phyloP scores from a whole-genome alignment of 2,329 filamentous ascomycete species.

The Fusarium sp. region DNA sequence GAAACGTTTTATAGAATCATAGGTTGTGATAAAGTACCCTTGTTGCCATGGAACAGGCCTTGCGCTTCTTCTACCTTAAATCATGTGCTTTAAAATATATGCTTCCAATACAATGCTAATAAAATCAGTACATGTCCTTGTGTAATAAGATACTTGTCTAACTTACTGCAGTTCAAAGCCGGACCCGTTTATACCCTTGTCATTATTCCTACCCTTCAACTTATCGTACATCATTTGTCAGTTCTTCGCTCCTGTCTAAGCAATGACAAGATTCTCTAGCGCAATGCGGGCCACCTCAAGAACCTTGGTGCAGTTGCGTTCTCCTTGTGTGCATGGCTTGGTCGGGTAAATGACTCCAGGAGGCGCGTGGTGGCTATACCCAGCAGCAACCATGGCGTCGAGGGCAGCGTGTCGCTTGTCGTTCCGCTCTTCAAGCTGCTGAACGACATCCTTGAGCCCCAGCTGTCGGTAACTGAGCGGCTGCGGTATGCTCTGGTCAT shows the following conservation, averaged over 20 bases:
- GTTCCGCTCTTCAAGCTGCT: slow-evolving; percentile 65
- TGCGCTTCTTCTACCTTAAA: neutral
- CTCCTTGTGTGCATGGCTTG: slow-evolving; percentile 50
- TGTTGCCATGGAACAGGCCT: neutral
- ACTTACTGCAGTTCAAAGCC: neutral
- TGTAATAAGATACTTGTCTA: neutral
- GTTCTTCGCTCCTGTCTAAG: slow-evolving; percentile 48
- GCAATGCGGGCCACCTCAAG: slow-evolving; percentile 67
- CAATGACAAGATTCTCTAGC: slow-evolving; percentile 68
- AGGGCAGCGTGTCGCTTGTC: slow-evolving; percentile 62
- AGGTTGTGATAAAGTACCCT: neutral
- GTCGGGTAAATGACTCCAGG: slow-evolving; percentile 47
- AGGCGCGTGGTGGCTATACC: slow-evolving; percentile 48
- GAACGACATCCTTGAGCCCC: slow-evolving; percentile 68
- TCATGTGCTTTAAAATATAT: neutral
- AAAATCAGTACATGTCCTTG: neutral
- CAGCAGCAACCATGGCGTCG: slow-evolving; percentile 60
- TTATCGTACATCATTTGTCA: neutral
- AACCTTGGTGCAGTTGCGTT: slow-evolving; percentile 63
- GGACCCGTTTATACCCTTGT: neutral
- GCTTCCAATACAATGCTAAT: neutral
- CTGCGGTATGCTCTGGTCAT: slow-evolving; percentile 31
- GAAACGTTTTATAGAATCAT: neutral
- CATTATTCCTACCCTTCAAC: neutral
- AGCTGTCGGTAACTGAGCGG: slow-evolving; percentile 52